Evolutionary conservation across 2,329 filamentous ascomycete species (phyloP).

Genomic region (Cladosporium cucumerinum): DNA sequence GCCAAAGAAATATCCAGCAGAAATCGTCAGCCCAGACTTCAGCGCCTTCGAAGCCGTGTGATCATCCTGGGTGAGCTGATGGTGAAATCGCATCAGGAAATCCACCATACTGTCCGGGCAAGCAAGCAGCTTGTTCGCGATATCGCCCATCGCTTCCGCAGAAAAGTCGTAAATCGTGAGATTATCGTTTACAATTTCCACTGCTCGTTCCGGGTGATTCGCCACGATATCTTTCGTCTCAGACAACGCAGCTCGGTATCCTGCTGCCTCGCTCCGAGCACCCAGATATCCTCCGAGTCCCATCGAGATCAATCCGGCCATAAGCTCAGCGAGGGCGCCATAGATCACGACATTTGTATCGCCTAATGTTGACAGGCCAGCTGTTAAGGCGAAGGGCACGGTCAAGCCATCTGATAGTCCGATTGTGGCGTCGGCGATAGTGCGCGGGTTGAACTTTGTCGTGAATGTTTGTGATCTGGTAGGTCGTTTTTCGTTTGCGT

Average conservation of each 20-base stretch:
- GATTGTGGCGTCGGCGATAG: conserved; percentile 46
- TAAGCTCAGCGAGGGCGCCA: conserved; percentile 41
- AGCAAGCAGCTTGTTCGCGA: background rate
- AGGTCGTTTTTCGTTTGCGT: background rate
- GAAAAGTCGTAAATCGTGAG: conserved; percentile 44
- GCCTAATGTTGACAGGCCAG: conserved; percentile 40
- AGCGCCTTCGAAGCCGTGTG: conserved; percentile 42
- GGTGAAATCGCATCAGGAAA: conserved; percentile 49
- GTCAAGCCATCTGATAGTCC: conserved; percentile 44
- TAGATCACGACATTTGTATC: conserved; percentile 40
- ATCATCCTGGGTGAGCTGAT: conserved; percentile 44
- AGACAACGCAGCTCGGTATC: conserved; percentile 45
- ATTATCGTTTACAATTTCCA: conserved; percentile 39
- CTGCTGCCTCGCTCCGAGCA: conserved; percentile 51
- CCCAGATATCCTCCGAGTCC: conserved; percentile 44
- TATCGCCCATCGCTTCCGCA: conserved; percentile 25
- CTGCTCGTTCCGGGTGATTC: conserved; percentile 37
- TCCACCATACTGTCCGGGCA: conserved; percentile 38
- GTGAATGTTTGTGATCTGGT: background rate
- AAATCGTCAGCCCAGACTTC: conserved; percentile 62
- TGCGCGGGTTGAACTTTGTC: conserved; percentile 30
- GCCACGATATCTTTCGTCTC: conserved; percentile 42
- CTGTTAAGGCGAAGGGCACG: conserved; percentile 44
- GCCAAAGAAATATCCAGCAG: conserved; percentile 66
- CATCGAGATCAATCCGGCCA: conserved; percentile 43